Percentiles rank a stretch among this genome's conserved stretches.
Conservation (phyloP, 2,329 filamentous ascomycete species). For the Didymella glomerata region DNA sequence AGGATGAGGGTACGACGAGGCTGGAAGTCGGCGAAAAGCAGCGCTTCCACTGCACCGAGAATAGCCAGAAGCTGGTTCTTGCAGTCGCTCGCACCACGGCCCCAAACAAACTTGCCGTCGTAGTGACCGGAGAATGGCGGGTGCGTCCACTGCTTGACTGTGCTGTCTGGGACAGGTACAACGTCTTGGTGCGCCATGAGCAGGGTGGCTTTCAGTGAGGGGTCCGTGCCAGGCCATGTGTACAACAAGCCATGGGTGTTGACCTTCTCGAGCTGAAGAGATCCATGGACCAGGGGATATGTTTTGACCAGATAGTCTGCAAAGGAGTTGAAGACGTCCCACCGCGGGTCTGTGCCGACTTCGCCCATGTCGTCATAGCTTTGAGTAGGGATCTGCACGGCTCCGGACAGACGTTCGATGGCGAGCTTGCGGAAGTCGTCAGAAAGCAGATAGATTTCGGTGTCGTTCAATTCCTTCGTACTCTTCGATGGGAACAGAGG, state of each 20-base stretch:
- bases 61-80: constrained; percentile 68
- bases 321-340: constrained; percentile 66
- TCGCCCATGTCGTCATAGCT: constrained; percentile 64
- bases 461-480: constrained; percentile 40
- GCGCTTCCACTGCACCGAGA: constrained; percentile 62
- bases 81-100: constrained; percentile 67
- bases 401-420: constrained; percentile 53
- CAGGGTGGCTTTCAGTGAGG: constrained; percentile 62
- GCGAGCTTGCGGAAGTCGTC: constrained; percentile 42
- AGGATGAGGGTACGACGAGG: constrained; percentile 66
- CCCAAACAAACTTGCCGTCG: constrained; percentile 67
- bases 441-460: constrained; percentile 40
- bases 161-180: constrained; percentile 62
- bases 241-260: constrained; percentile 68
- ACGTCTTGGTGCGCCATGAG: constrained; percentile 72
- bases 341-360: constrained; percentile 65
- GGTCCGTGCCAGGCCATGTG: constrained; percentile 64
- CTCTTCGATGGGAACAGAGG: constrained; percentile 36
- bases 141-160: constrained; percentile 66
- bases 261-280: constrained; percentile 61
- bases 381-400: constrained; percentile 64
- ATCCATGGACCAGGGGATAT: constrained; percentile 51
- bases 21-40: constrained; percentile 61
- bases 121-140: constrained; percentile 67
- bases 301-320: constrained; percentile 50